Percentiles rank a stretch among this genome's conserved stretches.
These are phyloP conservation scores for Laburnicola sp. DNA, from an alignment of 2,329 filamentous ascomycete genomes.

Conservation along the genomic window DNA sequence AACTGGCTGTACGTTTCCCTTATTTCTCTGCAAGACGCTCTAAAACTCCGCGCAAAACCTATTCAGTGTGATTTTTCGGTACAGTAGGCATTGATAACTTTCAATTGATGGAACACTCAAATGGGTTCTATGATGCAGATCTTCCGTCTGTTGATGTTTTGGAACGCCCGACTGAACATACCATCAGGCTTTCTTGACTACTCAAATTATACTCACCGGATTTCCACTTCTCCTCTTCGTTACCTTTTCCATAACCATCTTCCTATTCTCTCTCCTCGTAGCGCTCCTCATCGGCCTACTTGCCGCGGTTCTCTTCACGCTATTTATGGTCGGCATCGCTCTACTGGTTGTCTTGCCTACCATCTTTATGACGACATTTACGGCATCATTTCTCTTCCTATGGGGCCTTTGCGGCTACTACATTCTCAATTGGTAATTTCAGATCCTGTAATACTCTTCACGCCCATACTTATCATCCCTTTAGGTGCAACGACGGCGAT, in stretches of 20 bases:
- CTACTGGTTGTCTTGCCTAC: slow-evolving; percentile 69
- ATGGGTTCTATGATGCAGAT: background rate
- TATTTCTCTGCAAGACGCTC: background rate
- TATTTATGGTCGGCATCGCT: slow-evolving; percentile 69
- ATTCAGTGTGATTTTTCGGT: too few relatives aligned
- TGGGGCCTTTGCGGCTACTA: slow-evolving; percentile 62
- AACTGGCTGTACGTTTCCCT: slow-evolving; percentile 63
- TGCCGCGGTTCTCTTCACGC: slow-evolving; percentile 61
- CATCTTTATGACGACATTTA: slow-evolving; percentile 65
- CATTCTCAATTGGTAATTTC: slow-evolving; percentile 45
- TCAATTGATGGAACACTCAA: too few relatives aligned
- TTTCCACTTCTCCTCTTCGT: slow-evolving; percentile 70
- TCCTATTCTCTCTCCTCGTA: slow-evolving; percentile 64
- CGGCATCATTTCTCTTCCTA: slow-evolving; percentile 66
- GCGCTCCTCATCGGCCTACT: slow-evolving; percentile 59
- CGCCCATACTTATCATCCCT: background rate
- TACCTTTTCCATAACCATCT: slow-evolving; percentile 64
- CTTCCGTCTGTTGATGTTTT: background rate
- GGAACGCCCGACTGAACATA: background rate
- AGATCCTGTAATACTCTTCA: too few relatives aligned
- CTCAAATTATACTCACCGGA: slow-evolving; percentile 66
- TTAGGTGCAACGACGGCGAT: slow-evolving; percentile 32
- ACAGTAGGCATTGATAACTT: too few relatives aligned
- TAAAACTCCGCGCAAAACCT: background rate
- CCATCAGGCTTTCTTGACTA: slow-evolving; percentile 65